phyloP scores from a whole-genome alignment of 2,329 filamentous ascomycete genomes.

The Colletotrichum musicola region DNA sequence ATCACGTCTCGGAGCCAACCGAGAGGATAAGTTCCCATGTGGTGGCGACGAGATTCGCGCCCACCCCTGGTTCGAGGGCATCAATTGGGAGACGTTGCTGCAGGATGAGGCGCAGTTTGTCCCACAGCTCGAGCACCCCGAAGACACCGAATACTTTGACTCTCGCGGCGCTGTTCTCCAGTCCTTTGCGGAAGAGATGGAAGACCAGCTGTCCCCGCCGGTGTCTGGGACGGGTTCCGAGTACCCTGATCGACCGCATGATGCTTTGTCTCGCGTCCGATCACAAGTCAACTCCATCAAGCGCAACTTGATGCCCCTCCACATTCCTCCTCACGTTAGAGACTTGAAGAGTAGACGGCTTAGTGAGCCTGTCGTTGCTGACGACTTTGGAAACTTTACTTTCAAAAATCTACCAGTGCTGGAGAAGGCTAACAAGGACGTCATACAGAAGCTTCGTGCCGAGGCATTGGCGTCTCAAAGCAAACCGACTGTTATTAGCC shows the following conservation, averaged over 20 bases:
- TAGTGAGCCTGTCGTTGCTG: conserved; percentile 87
- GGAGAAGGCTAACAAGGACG: conserved; percentile 98
- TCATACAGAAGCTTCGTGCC: conserved; percentile 94
- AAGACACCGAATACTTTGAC: conserved; percentile 99
- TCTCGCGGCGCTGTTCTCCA: conserved; percentile 90
- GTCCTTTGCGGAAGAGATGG: conserved; percentile 92
- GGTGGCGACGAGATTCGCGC: conserved; percentile 92
- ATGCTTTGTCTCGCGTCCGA: conserved; percentile 90
- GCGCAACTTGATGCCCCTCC: conserved; percentile 91
- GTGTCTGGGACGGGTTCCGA: conserved; percentile 77
- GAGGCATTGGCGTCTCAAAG: conserved; percentile 82
- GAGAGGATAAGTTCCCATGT: conserved; percentile 82
- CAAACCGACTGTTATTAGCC: conserved; percentile 62
- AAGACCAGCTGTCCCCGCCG: conserved; percentile 87
- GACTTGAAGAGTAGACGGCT: conserved; percentile 89
- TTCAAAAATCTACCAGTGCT: conserved; percentile 98
- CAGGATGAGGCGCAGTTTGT: conserved; percentile 97
- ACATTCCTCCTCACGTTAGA: conserved; percentile 95
- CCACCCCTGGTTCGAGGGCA: conserved; percentile 88
- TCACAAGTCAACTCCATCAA: conserved; percentile 90
- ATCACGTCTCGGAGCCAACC: conserved; percentile 86
- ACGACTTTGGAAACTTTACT: conserved; percentile 96
- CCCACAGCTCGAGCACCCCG: conserved; percentile 90
- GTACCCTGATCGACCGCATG: conserved; percentile 90
- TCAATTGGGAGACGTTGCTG: conserved; percentile 92